These are phyloP conservation scores for Turritis glabra DNA, from an alignment of 345 rosid species.

Conservation along the genomic window DNA sequence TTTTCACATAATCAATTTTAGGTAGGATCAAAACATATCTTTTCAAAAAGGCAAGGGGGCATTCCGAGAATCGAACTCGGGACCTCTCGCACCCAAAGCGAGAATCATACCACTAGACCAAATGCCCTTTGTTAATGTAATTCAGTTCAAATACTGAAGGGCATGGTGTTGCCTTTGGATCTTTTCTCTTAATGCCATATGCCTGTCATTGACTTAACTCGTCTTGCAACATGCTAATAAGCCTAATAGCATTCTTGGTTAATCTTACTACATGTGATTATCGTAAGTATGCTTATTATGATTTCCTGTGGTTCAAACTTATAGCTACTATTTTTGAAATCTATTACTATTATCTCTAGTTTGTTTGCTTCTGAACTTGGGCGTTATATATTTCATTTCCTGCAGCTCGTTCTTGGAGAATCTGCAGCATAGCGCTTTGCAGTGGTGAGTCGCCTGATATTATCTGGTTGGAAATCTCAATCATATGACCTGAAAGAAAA, in stretches of 20 bases:
- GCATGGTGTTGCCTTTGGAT: conserved; percentile 2
- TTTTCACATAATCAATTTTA: not conserved
- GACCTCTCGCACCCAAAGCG: conserved; percentile 43
- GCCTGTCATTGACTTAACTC: not conserved
- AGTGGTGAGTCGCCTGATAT: not conserved
- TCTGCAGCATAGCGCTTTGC: not conserved
- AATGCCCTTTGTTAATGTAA: conserved; percentile 20
- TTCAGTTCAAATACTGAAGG: not conserved
- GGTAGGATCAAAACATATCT: not conserved
- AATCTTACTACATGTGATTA: not conserved
- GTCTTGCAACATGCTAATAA: not conserved
- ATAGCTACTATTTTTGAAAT: not conserved
- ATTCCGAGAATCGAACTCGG: conserved; percentile 39
- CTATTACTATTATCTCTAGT: not conserved
- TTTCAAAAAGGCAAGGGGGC: conserved; percentile 5
- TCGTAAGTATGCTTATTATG: not conserved
- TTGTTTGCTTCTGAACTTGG: not conserved
- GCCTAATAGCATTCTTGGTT: not conserved
- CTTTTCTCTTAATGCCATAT: not conserved
- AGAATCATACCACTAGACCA: conserved; percentile 43
- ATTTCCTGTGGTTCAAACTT: not conserved
- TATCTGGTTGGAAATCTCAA: conserved; percentile 6
- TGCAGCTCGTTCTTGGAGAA: not conserved
- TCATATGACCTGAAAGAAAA: conserved; percentile 1
- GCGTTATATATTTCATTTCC: not conserved